Evolutionary conservation across 192 early-diverging fungal species (phyloP).

Genomic region (Backusella tarrabulga): DNA sequence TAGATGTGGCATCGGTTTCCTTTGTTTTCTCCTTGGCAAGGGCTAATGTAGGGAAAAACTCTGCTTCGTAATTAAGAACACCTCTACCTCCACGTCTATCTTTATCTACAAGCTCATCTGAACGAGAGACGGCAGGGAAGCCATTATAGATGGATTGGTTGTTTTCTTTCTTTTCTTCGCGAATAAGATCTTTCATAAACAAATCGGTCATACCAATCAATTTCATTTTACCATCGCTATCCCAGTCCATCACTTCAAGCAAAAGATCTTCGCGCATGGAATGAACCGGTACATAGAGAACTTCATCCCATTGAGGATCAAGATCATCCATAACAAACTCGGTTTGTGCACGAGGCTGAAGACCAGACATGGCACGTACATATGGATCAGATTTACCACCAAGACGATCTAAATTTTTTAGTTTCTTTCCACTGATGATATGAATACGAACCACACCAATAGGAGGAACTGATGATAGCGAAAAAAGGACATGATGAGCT

Average conservation of each 20-base stretch:
- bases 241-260: constrained; percentile 85
- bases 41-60: constrained; percentile 12
- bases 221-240: constrained; percentile 81
- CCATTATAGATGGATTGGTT: constrained; percentile 31
- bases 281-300: constrained; percentile 78
- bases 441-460: constrained; percentile 80
- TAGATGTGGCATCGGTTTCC: background rate
- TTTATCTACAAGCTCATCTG: background rate
- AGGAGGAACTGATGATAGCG: constrained; percentile 40
- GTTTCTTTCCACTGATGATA: constrained; percentile 64
- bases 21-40: background rate
- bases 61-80: background rate
- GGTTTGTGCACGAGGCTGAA: constrained; percentile 66
- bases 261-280: constrained; percentile 69
- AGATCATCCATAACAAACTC: constrained; percentile 78
- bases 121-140: background rate
- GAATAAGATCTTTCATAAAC: constrained; percentile 57
- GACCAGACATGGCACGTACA: constrained; percentile 64
- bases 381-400: constrained; percentile 92
- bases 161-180: constrained; percentile 36
- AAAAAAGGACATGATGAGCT: background rate
- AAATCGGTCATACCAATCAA: constrained; percentile 71
- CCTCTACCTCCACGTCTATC: constrained; percentile 8
- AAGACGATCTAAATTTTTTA: constrained; percentile 84
- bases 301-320: constrained; percentile 92